phyloP scores from a whole-genome alignment of 2,329 filamentous ascomycete genomes.

The Alternaria brassicicola region DNA sequence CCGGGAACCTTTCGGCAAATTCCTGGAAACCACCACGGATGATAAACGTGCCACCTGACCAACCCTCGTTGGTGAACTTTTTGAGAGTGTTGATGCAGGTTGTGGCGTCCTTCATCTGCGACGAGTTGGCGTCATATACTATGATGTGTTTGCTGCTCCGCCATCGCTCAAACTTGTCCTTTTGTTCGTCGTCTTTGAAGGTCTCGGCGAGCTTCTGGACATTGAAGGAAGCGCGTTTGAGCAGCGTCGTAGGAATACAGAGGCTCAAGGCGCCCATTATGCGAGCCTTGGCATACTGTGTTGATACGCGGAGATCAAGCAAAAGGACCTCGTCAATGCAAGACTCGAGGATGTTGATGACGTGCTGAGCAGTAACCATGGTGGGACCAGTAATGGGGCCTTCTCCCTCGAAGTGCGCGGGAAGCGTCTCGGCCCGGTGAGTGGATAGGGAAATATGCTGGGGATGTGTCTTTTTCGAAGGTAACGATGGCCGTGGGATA shows the following conservation, averaged over 20 bases:
- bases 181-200: constrained; percentile 74
- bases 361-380: constrained; percentile 56
- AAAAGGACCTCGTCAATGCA: constrained; percentile 66
- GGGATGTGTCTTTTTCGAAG: constrained; percentile 25
- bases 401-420: constrained; percentile 38
- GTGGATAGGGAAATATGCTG: constrained; percentile 26
- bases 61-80: constrained; percentile 88
- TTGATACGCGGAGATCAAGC: constrained; percentile 84
- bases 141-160: constrained; percentile 74
- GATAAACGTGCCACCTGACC: constrained; percentile 73
- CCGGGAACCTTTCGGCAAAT: constrained; percentile 71
- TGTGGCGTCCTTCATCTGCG: constrained; percentile 78
- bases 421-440: constrained; percentile 56
- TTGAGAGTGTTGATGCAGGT: constrained; percentile 86
- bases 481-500: constrained; percentile 41
- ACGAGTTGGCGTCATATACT: constrained; percentile 82
- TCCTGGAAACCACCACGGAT: constrained; percentile 80
- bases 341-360: constrained; percentile 57
- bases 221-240: constrained; percentile 91
- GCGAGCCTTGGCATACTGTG: constrained; percentile 76
- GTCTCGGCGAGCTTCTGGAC: constrained; percentile 86
- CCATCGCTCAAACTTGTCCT: constrained; percentile 78
- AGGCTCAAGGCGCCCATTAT: constrained; percentile 85
- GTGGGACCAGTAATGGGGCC: constrained; percentile 41
- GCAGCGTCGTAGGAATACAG: constrained; percentile 90